Conservation (phyloP, 2,329 filamentous ascomycete genomes). For the Aspergillus caelatus region DNA sequence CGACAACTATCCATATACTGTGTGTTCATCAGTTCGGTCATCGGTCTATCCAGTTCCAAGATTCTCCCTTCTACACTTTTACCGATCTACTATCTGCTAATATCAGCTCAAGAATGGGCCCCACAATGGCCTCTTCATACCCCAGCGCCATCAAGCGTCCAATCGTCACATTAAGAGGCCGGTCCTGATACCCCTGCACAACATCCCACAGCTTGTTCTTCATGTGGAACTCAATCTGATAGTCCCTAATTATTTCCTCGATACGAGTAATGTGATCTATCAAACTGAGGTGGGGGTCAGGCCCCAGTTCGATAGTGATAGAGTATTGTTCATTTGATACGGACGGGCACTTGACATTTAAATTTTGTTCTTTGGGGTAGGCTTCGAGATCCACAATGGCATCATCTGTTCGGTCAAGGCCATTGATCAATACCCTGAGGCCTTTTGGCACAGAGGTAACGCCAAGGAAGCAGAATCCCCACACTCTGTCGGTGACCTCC, state of each 20-base stretch:
- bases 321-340: conserved; percentile 29
- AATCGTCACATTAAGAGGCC: conserved; percentile 21
- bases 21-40: too few relatives aligned
- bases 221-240: conserved; percentile 30
- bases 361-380: conserved; percentile 21
- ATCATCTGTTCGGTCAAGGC: conserved; percentile 22
- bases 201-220: conserved; percentile 32
- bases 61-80: background rate
- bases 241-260: conserved; percentile 24
- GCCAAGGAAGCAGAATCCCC: conserved; percentile 7
- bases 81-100: conserved; percentile 22
- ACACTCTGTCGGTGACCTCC: background rate
- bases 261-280: conserved; percentile 22
- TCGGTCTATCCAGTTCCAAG: background rate
- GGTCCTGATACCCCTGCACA: conserved; percentile 16
- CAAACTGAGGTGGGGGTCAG: conserved; percentile 31
- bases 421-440: conserved; percentile 21
- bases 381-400: conserved; percentile 13
- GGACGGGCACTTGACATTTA: conserved; percentile 21
- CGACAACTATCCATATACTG: too few relatives aligned
- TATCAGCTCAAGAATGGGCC: conserved; percentile 30
- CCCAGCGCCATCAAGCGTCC: conserved; percentile 26
- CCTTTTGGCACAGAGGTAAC: background rate
- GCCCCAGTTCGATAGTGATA: conserved; percentile 42
- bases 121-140: conserved; percentile 29